Percentiles rank a stretch among this genome's conserved stretches.
phyloP scores from a whole-genome alignment of 305 asterid species.

The Stenogyne calaminthoides region DNA sequence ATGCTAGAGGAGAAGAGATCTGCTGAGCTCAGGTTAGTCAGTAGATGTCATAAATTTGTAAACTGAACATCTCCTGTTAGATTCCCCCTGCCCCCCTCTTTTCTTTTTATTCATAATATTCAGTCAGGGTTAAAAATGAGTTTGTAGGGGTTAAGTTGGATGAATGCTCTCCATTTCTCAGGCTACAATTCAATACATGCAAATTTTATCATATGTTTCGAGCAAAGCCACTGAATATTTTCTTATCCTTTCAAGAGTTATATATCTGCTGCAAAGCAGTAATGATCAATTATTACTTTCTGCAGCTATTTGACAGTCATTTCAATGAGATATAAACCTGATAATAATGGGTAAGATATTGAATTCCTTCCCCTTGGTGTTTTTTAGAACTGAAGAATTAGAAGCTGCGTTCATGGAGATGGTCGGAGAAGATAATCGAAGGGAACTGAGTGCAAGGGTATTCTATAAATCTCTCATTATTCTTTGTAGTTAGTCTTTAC shows the following conservation, averaged over 20 bases:
- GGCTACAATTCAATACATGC: neutral
- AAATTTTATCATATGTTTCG: neutral
- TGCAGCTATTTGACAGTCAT: slow-evolving; percentile 10
- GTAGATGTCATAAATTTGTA: neutral
- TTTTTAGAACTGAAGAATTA: slow-evolving; percentile 80
- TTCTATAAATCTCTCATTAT: slow-evolving; percentile 24
- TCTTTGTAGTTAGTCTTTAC: slow-evolving; percentile 7
- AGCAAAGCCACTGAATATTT: slow-evolving; percentile 14
- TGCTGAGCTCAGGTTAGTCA: slow-evolving; percentile 72
- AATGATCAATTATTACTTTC: neutral
- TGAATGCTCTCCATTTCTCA: slow-evolving; percentile 2
- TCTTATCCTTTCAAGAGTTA: neutral
- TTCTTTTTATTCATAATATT: neutral
- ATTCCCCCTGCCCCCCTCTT: neutral
- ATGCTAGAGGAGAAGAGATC: slow-evolving; percentile 90
- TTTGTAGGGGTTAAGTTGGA: neutral
- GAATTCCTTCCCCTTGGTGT: neutral
- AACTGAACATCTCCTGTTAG: slow-evolving; percentile 6
- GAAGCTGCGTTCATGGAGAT: slow-evolving; percentile 95
- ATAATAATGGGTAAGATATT: slow-evolving; percentile 6
- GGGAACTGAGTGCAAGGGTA: slow-evolving; percentile 89
- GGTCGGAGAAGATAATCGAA: slow-evolving; percentile 83
- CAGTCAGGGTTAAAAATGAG: slow-evolving; percentile 14
- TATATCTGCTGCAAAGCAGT: slow-evolving; percentile 1
- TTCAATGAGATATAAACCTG: slow-evolving; percentile 6